A percentile compares a stretch with the other conserved stretches of the same genome.
Evolutionary conservation across 2,329 filamentous ascomycete genomes (phyloP).

Genomic region (Lachnellula hyalina): DNA sequence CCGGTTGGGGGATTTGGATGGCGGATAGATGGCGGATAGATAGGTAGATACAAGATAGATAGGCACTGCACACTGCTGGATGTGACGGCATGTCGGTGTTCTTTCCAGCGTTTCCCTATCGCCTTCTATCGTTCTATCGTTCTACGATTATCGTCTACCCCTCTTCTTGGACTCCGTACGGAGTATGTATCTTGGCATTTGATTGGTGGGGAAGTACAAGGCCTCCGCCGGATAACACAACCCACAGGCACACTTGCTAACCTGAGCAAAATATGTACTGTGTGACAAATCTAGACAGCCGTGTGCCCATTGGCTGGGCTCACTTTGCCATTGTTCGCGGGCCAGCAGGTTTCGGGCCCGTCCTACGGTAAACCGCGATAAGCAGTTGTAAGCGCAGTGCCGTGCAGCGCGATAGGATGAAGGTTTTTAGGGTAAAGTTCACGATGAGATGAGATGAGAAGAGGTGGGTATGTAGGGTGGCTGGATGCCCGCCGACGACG

Average conservation of each 20-base stretch:
- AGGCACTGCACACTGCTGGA: background rate
- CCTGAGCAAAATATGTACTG: background rate
- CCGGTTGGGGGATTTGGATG: background rate
- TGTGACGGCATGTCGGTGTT: background rate
- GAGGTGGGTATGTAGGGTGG: background rate
- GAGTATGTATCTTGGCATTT: background rate
- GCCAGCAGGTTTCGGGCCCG: background rate
- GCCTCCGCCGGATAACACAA: background rate
- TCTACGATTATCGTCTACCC: background rate
- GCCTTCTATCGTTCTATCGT: background rate
- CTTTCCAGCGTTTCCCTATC: background rate
- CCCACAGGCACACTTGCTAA: background rate
- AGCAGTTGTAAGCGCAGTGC: constrained; percentile 3
- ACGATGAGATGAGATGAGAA: background rate
- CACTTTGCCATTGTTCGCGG: background rate
- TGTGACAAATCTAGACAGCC: too few relatives aligned
- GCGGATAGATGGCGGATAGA: background rate
- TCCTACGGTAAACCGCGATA: constrained; percentile 1
- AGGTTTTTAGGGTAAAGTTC: background rate
- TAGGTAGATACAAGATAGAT: background rate
- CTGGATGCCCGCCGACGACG: background rate
- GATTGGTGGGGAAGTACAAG: background rate
- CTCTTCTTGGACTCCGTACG: background rate
- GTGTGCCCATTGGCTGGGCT: background rate
- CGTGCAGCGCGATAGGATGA: background rate